These are phyloP conservation scores for Calocybe gambosa DNA, from an alignment of 1,284 basidiomycete species.

Conservation along the genomic window DNA sequence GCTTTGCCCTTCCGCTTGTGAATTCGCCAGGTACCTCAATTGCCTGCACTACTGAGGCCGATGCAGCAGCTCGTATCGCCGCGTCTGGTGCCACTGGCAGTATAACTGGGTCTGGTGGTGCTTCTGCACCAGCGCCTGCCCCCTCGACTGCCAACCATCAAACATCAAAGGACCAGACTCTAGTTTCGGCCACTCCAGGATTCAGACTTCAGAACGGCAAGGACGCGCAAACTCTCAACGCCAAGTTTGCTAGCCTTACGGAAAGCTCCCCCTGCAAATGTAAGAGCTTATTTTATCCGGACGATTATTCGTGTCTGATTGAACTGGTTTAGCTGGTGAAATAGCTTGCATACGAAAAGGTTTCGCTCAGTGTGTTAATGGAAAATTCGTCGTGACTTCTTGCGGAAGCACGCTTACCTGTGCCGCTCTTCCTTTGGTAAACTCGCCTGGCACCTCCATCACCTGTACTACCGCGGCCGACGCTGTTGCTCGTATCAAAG, in stretches of 20 bases:
- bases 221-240: slow-evolving; percentile 46
- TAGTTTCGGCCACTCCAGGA: slow-evolving; percentile 17
- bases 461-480: slow-evolving; percentile 49
- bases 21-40: slow-evolving; percentile 39
- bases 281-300: slow-evolving; percentile 1
- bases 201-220: slow-evolving; percentile 41
- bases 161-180: slow-evolving; percentile 12
- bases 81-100: slow-evolving; percentile 29
- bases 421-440: slow-evolving; percentile 54
- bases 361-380: slow-evolving; percentile 39
- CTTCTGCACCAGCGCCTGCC: slow-evolving; percentile 1
- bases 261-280: slow-evolving; percentile 32
- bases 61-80: slow-evolving; percentile 30
- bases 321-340: slow-evolving; percentile 31
- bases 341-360: slow-evolving; percentile 38
- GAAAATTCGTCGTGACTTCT: slow-evolving; percentile 34
- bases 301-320: background rate
- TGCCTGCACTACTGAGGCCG: slow-evolving; percentile 30
- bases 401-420: slow-evolving; percentile 40
- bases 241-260: slow-evolving; percentile 39
- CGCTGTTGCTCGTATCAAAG: slow-evolving; percentile 44
- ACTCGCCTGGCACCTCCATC: slow-evolving; percentile 48
- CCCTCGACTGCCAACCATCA: slow-evolving; percentile 5
- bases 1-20: slow-evolving; percentile 43
- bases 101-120: slow-evolving; percentile 17